Evolutionary conservation across 75 land plant species (phyloP).

Genomic region (Sequoiadendron giganteum): DNA sequence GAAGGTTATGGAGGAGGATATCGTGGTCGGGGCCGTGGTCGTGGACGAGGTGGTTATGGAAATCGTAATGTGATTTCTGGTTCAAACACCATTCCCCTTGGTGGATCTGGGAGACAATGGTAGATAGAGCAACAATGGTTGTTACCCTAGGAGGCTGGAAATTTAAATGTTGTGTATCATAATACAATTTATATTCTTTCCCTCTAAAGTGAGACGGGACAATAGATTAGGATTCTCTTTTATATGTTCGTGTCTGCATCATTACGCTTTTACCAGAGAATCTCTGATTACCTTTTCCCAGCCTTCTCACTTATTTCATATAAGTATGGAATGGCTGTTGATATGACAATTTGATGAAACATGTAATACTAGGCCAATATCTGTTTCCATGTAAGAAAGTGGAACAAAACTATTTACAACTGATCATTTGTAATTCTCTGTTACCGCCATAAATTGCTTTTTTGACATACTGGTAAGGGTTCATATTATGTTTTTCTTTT

Average conservation of each 20-base stretch:
- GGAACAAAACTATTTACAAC: not conserved
- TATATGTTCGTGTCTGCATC: not conserved
- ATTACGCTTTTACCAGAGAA: not conserved
- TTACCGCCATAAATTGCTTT: not conserved
- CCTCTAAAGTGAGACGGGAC: not conserved
- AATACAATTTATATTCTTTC: not conserved
- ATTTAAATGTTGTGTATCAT: not conserved
- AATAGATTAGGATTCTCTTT: not conserved
- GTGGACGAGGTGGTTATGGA: slow-evolving; percentile 50
- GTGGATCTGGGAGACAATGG: slow-evolving; percentile 46
- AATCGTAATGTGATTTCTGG: slow-evolving; percentile 52
- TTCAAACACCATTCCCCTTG: slow-evolving; percentile 78
- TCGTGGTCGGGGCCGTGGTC: slow-evolving; percentile 54
- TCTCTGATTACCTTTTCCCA: not conserved
- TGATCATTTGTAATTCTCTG: not conserved
- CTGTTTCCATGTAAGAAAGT: not conserved
- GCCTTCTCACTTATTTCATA: not conserved
- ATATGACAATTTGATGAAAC: not conserved
- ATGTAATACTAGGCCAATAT: not conserved
- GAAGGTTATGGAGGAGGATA: slow-evolving; percentile 49
- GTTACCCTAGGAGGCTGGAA: not conserved
- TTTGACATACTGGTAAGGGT: not conserved
- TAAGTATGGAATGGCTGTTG: not conserved
- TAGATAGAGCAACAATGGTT: slow-evolving; percentile 12
- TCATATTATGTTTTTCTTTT: not conserved